Base-by-base conservation (phyloP, 2,329 filamentous ascomycete genomes). In the Aspergillus oerlinghausenensis region DNA sequence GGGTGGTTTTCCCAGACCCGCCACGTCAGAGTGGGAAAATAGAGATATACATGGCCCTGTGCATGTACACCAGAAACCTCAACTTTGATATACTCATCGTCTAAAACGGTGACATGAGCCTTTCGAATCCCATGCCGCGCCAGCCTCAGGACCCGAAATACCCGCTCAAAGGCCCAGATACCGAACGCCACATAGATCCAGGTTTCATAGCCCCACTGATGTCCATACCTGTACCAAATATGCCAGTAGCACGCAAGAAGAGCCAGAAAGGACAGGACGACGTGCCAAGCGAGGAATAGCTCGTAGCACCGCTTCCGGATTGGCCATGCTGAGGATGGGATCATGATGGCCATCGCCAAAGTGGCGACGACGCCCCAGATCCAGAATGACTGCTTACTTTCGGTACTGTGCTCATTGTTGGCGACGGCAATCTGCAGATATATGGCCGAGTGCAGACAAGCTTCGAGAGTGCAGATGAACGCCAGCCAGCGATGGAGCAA, bases 131-230 rank as follows among this genome's bases (percentile, higher is more conserved):
- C 53, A 28, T 55, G 1, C 7, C 48, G 9, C 3, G 38, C 26
- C 5, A 55, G 8, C 5, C 53, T 48, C 38, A 55, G 10, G 8
- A 55, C 19, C 25, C 53, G 48, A 23, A 51, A 32, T 4, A 9
- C 53, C 1, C 53, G 48, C 4, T 55, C 48, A 17, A 51, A 55
- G 0, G 32, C 53, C 53, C 53, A 55, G 25, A 51, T 17, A 3
- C 25, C 53, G 17, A 55, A 49, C 1, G 35, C 53, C 1, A 38
- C 19, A 21, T 55, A 55, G 19, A 54, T 55, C 79, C 79, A 83
- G 8, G 70, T 63, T 57, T 81, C 78, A 52, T 81, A 80, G 0
- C 79, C 79, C 65, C 75, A 78, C 4, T 70, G 63, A 38, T 71
- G 65, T 1, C 62, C 51, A 58, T 75, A 79, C 10, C 87, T 50